Evolutionary conservation across 2,329 filamentous ascomycete genomes (phyloP).

Genomic region (Ceratocystis diversiconidia): DNA sequence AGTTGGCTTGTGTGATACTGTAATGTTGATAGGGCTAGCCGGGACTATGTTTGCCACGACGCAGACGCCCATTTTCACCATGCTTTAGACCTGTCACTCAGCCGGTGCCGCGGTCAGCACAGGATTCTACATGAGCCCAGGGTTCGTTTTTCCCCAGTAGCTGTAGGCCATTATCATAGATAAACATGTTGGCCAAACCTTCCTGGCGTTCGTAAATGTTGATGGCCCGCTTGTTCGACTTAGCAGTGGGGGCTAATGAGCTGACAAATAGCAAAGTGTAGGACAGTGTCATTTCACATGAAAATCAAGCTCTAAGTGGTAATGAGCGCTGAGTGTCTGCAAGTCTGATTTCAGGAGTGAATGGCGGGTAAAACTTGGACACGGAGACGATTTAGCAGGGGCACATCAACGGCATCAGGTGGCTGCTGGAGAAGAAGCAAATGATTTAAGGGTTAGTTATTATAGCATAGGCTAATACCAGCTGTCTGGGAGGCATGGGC

Average conservation of each 20-base stretch:
- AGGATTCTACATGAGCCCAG: slow-evolving; percentile 50
- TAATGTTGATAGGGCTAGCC: not conserved
- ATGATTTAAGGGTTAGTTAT: slow-evolving; percentile 69
- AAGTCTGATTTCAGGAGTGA: slow-evolving; percentile 52
- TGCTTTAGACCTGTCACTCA: slow-evolving; percentile 54
- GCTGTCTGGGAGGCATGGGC: not conserved
- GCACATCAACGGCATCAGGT: slow-evolving; percentile 59
- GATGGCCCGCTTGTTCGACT: slow-evolving; percentile 64
- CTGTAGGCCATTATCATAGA: slow-evolving; percentile 64
- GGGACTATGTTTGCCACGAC: slow-evolving; percentile 41
- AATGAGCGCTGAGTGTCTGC: slow-evolving; percentile 68
- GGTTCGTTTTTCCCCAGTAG: slow-evolving; percentile 49
- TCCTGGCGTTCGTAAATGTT: slow-evolving; percentile 64
- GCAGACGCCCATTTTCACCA: slow-evolving; percentile 46
- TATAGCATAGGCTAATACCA: slow-evolving; percentile 32
- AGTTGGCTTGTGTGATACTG: not conserved
- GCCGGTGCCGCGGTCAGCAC: slow-evolving; percentile 53
- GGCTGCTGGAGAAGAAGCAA: slow-evolving; percentile 61
- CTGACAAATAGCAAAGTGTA: slow-evolving; percentile 59
- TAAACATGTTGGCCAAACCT: slow-evolving; percentile 63
- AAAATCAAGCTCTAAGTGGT: slow-evolving; percentile 55
- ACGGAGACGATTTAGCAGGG: slow-evolving; percentile 60
- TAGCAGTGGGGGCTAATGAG: slow-evolving; percentile 54
- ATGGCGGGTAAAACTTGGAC: slow-evolving; percentile 62
- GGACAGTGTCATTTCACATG: slow-evolving; percentile 70